Percentiles rank a stretch among this genome's conserved stretches.
These are phyloP conservation scores for Singerocomus inundabilis DNA, from an alignment of 1,284 basidiomycete genomes.

Conservation along the genomic window DNA sequence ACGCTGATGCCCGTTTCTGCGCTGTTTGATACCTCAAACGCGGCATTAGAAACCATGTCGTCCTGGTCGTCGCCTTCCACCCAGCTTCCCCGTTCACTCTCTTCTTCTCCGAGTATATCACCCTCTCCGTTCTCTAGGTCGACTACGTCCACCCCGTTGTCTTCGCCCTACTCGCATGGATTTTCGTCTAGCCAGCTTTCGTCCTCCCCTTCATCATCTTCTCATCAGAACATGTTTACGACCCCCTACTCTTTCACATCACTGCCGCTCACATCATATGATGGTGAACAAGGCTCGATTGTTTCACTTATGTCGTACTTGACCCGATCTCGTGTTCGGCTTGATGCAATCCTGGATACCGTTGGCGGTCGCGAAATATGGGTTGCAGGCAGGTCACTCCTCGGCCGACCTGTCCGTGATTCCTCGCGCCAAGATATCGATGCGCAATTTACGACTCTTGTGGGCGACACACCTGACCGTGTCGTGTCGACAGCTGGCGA, in stretches of 20 bases:
- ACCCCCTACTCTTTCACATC: conserved; percentile 31
- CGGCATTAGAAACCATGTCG: conserved; percentile 18
- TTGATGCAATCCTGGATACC: conserved; percentile 81
- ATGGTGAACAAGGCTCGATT: conserved; percentile 36
- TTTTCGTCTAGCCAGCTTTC: conserved; percentile 29
- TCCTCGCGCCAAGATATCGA: conserved; percentile 23
- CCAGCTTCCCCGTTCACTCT: conserved; percentile 26
- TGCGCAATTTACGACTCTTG: conserved; percentile 71
- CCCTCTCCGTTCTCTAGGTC: conserved; percentile 35
- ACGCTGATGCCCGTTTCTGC: conserved; percentile 23
- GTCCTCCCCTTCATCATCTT: conserved; percentile 27
- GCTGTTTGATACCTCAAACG: conserved; percentile 30
- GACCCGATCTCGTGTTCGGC: conserved; percentile 46
- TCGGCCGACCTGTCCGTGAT: conserved; percentile 42
- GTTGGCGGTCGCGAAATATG: conserved; percentile 75
- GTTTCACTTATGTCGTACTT: conserved; percentile 53
- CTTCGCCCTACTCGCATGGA: conserved; percentile 29
- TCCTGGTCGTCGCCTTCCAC: conserved; percentile 29
- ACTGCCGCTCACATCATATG: conserved; percentile 29
- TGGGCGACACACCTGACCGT: conserved; percentile 63
- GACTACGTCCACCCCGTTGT: conserved; percentile 33
- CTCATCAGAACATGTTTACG: conserved; percentile 26
- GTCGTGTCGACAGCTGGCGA: conserved; percentile 67
- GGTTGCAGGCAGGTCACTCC: conserved; percentile 64
- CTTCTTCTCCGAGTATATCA: conserved; percentile 33